phyloP scores from a whole-genome alignment of 2,329 filamentous ascomycete genomes.

The Byssothecium circinans region DNA sequence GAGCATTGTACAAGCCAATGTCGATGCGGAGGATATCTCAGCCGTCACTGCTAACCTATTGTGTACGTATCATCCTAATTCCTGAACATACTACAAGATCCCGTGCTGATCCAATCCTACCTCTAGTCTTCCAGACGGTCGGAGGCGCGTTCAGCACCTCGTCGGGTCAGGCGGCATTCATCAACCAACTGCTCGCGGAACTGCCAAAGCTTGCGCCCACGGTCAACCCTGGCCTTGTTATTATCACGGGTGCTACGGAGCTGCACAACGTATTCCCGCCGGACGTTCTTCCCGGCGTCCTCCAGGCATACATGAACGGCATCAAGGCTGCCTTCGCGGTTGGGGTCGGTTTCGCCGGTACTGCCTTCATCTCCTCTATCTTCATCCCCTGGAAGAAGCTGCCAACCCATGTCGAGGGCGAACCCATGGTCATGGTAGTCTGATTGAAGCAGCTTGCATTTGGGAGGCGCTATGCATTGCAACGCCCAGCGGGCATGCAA shows the following conservation, averaged over 20 bases:
- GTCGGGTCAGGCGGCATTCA: constrained; percentile 44
- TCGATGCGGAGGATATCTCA: constrained; percentile 6
- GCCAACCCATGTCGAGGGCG: too few relatives aligned
- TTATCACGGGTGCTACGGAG: constrained; percentile 46
- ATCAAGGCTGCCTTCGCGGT: constrained; percentile 20
- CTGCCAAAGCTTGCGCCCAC: constrained; percentile 34
- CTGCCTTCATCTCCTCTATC: too few relatives aligned
- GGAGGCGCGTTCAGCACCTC: constrained; percentile 45
- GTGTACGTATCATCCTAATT: too few relatives aligned
- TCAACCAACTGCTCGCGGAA: constrained; percentile 37
- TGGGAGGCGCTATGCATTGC: too few relatives aligned
- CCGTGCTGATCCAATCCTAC: too few relatives aligned
- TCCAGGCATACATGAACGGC: constrained; percentile 17
- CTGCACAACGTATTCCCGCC: constrained; percentile 36
- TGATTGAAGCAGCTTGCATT: too few relatives aligned
- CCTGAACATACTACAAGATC: too few relatives aligned
- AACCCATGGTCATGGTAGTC: too few relatives aligned
- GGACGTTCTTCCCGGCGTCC: constrained; percentile 9
- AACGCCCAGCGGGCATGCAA: too few relatives aligned
- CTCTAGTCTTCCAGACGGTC: constrained; percentile 45
- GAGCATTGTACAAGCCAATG: constrained; percentile 3
- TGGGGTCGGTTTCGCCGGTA: too few relatives aligned
- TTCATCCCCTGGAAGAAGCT: too few relatives aligned
- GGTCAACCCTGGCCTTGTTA: constrained; percentile 32
- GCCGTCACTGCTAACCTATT: constrained; percentile 5